Evolutionary conservation across 1,139 yeast genomes (phyloP).

Genomic region (Diutina mesorugosa): DNA sequence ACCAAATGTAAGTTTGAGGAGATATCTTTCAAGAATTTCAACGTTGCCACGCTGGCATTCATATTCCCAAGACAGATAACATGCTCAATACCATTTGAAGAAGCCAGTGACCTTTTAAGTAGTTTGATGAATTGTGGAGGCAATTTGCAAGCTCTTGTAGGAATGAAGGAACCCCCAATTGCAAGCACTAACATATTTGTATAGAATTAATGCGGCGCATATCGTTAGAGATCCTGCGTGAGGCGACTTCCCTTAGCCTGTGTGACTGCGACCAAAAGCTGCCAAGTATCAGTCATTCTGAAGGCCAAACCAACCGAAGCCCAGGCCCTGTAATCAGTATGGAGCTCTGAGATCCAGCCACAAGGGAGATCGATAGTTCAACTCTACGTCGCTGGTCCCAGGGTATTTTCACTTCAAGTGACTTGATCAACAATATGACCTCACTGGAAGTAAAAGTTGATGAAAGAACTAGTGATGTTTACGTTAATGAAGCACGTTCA

Average conservation of each 20-base stretch:
- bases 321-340: too few relatives aligned
- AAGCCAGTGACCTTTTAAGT: constrained; percentile 30
- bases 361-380: too few relatives aligned
- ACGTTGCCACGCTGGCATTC: constrained; percentile 53
- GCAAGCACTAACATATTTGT: constrained; percentile 67
- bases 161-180: constrained; percentile 81
- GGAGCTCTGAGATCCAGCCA: too few relatives aligned
- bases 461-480: not conserved
- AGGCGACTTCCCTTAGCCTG: too few relatives aligned
- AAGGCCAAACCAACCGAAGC: too few relatives aligned
- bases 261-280: too few relatives aligned
- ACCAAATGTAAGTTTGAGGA: constrained; percentile 68
- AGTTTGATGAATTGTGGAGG: constrained; percentile 57
- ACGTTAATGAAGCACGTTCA: not conserved
- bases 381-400: too few relatives aligned
- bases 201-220: not conserved
- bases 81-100: constrained; percentile 63
- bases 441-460: not conserved
- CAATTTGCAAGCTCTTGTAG: constrained; percentile 62
- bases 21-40: constrained; percentile 49
- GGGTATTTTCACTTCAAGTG: too few relatives aligned
- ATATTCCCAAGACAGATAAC: constrained; percentile 81
- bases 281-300: too few relatives aligned
- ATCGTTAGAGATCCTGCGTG: too few relatives aligned
- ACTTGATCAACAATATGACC: too few relatives aligned